Percentiles rank a stretch among this genome's conserved stretches.
Evolutionary conservation across 2,329 filamentous ascomycete species (phyloP).

Genomic region (Scortechinia acanthostroma): DNA sequence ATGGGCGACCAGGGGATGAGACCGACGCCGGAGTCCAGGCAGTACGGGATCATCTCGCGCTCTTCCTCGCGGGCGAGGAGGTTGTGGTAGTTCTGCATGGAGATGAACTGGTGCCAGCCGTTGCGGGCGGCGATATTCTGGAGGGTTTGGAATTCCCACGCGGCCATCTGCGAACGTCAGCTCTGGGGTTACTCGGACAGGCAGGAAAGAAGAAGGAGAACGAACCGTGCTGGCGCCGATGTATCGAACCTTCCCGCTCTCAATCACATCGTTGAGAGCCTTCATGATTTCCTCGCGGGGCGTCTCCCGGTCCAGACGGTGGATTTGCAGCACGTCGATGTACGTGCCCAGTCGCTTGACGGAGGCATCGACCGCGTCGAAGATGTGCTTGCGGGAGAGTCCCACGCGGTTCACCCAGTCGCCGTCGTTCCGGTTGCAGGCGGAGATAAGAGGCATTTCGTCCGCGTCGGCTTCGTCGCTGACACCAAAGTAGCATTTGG

Average conservation of each 20-base stretch:
- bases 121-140: slow-evolving; percentile 47
- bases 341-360: slow-evolving; percentile 40
- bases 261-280: slow-evolving; percentile 47
- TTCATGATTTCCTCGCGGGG: slow-evolving; percentile 54
- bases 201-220: slow-evolving; percentile 30
- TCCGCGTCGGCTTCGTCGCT: slow-evolving; percentile 31
- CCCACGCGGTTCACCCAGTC: slow-evolving; percentile 38
- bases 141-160: slow-evolving; percentile 41
- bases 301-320: slow-evolving; percentile 45
- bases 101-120: slow-evolving; percentile 52
- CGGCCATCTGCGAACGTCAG: slow-evolving; percentile 35
- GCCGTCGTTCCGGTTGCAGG: slow-evolving; percentile 23
- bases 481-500: slow-evolving; percentile 40
- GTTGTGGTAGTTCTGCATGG: slow-evolving; percentile 53
- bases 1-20: slow-evolving; percentile 30
- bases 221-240: slow-evolving; percentile 37
- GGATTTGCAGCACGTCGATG: slow-evolving; percentile 50
- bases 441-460: slow-evolving; percentile 9
- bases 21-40: slow-evolving; percentile 21
- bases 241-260: slow-evolving; percentile 46
- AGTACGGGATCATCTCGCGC: slow-evolving; percentile 29
- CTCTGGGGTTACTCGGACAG: slow-evolving; percentile 17
- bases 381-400: slow-evolving; percentile 55
- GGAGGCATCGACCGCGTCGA: slow-evolving; percentile 55
- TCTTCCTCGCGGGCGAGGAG: slow-evolving; percentile 53